A percentile compares a stretch with the other conserved stretches of the same genome.
phyloP scores from a whole-genome alignment of 495 filamentous ascomycete species.

The Penicillium pancosmium region DNA sequence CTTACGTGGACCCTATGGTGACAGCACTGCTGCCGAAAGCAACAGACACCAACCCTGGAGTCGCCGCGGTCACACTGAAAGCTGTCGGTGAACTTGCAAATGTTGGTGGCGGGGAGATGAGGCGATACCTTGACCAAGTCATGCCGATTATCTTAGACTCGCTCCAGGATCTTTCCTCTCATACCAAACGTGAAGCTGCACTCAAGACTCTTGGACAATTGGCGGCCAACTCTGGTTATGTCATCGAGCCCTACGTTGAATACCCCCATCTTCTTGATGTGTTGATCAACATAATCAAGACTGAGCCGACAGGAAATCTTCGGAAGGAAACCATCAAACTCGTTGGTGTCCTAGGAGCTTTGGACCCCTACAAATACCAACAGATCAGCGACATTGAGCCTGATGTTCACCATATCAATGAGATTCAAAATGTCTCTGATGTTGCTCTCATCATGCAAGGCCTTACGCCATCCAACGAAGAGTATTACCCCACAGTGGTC shows the following conservation, averaged over 20 bases:
- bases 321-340: slow-evolving; percentile 94
- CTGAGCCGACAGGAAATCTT: slow-evolving; percentile 78
- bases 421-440: slow-evolving; percentile 75
- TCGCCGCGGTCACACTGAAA: slow-evolving; percentile 89
- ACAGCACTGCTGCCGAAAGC: slow-evolving; percentile 88
- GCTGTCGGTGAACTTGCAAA: slow-evolving; percentile 91
- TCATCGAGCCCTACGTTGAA: slow-evolving; percentile 94
- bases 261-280: slow-evolving; percentile 91
- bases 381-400: slow-evolving; percentile 52
- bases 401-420: slow-evolving; percentile 54
- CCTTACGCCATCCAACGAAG: slow-evolving; percentile 93
- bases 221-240: slow-evolving; percentile 93
- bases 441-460: slow-evolving; percentile 97
- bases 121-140: slow-evolving; percentile 78
- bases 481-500: slow-evolving; percentile 97
- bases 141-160: slow-evolving; percentile 95
- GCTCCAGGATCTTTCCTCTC: slow-evolving; percentile 88
- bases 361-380: slow-evolving; percentile 96
- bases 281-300: slow-evolving; percentile 89
- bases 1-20: slow-evolving; percentile 94
- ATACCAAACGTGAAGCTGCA: slow-evolving; percentile 85
- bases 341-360: slow-evolving; percentile 91
- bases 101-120: slow-evolving; percentile 90
- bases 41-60: slow-evolving; percentile 76
- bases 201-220: slow-evolving; percentile 89